A percentile compares a stretch with the other conserved stretches of the same genome.
Evolutionary conservation across 352 stramenopile species (phyloP).

Genomic region (Phytophthora fragariae): DNA sequence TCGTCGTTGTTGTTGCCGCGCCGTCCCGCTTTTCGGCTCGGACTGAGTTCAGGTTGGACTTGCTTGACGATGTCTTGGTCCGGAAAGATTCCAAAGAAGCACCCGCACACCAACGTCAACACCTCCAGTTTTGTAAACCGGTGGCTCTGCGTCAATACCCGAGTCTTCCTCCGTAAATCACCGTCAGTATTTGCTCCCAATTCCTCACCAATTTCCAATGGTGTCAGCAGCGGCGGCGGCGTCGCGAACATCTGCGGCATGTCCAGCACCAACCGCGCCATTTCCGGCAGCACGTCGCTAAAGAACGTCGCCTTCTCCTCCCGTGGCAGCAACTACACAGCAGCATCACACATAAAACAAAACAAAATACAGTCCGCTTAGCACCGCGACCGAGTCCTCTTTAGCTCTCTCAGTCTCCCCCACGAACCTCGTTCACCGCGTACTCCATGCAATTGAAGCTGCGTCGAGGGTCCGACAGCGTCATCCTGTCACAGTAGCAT

Average conservation of each 20-base stretch:
- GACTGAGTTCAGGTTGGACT: constrained; percentile 4
- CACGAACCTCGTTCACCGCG: constrained; percentile 43
- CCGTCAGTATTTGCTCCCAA: background rate
- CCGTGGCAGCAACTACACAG: constrained; percentile 46
- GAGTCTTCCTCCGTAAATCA: background rate
- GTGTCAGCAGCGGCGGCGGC: constrained; percentile 48
- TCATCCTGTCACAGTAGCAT: constrained; percentile 36
- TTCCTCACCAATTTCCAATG: constrained; percentile 20
- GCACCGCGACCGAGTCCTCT: background rate
- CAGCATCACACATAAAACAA: background rate
- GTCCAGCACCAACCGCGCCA: constrained; percentile 54
- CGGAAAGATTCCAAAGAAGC: constrained; percentile 75
- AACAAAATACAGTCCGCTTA: background rate
- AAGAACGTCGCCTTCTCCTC: constrained; percentile 53
- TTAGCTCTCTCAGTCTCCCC: background rate
- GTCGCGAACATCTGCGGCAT: constrained; percentile 60
- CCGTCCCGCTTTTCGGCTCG: constrained; percentile 16
- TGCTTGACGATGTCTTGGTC: constrained; percentile 43
- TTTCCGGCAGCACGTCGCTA: constrained; percentile 50
- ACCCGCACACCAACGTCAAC: constrained; percentile 56
- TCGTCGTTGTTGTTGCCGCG: constrained; percentile 8
- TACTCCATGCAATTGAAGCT: constrained; percentile 51
- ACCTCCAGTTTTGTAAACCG: constrained; percentile 57
- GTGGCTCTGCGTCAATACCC: constrained; percentile 34
- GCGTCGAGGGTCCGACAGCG: constrained; percentile 32